Conservation (phyloP, 495 filamentous ascomycete species). For the Sphaerosporella brunnea region DNA sequence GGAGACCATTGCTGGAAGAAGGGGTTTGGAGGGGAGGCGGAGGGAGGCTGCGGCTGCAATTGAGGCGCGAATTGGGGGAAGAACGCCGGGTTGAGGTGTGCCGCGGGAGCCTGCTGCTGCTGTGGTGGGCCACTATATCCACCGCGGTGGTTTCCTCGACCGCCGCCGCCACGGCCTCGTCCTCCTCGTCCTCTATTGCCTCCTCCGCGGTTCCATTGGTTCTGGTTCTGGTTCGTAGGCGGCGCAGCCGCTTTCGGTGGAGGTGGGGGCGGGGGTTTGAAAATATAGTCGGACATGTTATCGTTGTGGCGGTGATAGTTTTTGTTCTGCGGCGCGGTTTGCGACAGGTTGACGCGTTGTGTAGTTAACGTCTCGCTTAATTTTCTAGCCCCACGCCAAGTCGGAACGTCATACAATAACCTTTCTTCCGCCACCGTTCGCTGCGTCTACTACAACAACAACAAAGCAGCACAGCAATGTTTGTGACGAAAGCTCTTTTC, state of each 20-base stretch:
- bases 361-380: too few relatives aligned
- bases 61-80: conserved; percentile 6
- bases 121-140: not conserved
- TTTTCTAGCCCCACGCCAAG: too few relatives aligned
- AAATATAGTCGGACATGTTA: too few relatives aligned
- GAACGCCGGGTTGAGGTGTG: conserved; percentile 3
- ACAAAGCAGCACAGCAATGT: conserved; percentile 9
- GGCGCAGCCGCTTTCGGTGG: not conserved
- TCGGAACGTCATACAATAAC: not conserved
- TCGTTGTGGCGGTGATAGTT: too few relatives aligned
- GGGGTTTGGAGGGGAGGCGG: not conserved
- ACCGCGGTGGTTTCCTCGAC: not conserved
- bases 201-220: conserved; percentile 1
- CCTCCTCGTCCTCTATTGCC: too few relatives aligned
- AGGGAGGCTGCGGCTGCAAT: conserved; percentile 5
- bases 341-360: too few relatives aligned
- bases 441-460: not conserved
- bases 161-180: conserved; percentile 5
- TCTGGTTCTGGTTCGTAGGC: not conserved
- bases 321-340: too few relatives aligned
- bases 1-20: not conserved
- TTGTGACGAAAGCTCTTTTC: conserved; percentile 14
- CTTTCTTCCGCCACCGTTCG: not conserved
- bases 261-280: conserved; percentile 20
- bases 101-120: too few relatives aligned